Conservation (phyloP, 768 basidiomycete genomes). For the Podaxis sp. region DNA sequence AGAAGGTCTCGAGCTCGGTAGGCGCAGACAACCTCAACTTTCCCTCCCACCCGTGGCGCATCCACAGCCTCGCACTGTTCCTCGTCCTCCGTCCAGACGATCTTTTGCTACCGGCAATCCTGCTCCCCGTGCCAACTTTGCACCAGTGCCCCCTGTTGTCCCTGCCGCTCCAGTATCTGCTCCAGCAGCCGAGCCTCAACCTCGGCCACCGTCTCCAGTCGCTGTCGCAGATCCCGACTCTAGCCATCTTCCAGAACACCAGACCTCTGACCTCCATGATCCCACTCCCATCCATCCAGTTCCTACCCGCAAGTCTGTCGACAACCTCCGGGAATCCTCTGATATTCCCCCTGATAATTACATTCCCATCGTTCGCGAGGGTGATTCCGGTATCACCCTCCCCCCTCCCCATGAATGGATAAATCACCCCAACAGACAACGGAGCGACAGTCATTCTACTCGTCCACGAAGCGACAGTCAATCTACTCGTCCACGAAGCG, state of each 20-base stretch:
- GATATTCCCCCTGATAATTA: slow-evolving; percentile 47
- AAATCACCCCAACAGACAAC: slow-evolving; percentile 19
- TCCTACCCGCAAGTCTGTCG: slow-evolving; percentile 19
- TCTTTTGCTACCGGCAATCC: not conserved
- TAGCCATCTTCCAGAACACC: slow-evolving; percentile 19
- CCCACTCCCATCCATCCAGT: slow-evolving; percentile 21
- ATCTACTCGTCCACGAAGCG: not conserved
- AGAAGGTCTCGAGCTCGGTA: slow-evolving; percentile 41
- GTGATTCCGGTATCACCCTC: slow-evolving; percentile 38
- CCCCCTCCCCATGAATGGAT: slow-evolving; percentile 53
- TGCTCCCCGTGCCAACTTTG: not conserved
- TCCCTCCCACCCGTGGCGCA: not conserved
- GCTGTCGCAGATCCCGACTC: slow-evolving; percentile 17
- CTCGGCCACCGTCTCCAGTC: slow-evolving; percentile 15
- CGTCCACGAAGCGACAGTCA: not conserved
- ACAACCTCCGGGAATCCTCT: slow-evolving; percentile 25
- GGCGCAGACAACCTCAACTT: slow-evolving; percentile 14
- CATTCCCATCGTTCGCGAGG: slow-evolving; percentile 43
- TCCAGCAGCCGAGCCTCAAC: slow-evolving; percentile 25
- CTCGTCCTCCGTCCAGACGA: slow-evolving; percentile 1
- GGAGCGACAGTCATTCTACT: slow-evolving; percentile 10
- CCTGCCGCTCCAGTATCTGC: slow-evolving; percentile 14
- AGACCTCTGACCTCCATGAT: slow-evolving; percentile 6
- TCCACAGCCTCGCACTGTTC: not conserved
- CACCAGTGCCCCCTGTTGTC: not conserved